Evolutionary conservation across 2,329 filamentous ascomycete species (phyloP), one percentile per base, ranked within the genome.

Genomic region (Curvularia lunata): DNA sequence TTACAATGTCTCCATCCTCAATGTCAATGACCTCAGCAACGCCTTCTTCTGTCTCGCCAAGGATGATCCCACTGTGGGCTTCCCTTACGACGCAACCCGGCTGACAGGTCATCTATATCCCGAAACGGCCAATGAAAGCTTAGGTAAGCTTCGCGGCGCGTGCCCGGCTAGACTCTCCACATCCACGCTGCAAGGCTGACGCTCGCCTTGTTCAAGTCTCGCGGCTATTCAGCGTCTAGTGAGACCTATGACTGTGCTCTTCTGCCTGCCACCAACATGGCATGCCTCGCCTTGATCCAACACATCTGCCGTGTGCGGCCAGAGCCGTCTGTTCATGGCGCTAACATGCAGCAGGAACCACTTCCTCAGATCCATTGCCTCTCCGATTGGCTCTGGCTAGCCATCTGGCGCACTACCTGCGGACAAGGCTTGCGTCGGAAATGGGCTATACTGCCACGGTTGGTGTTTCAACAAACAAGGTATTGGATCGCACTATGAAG

Each of bases 371-470:
- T 74, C 13, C 75, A 82, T 45, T 83, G 81, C 66, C 63, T 19
- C 77, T 88, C 52, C 87, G 90, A 40, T 82, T 97, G 32, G 79
- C 89, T 12, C 80, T 97, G 8, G 93, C 87, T 4, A 95, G 92
- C 10, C 92, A 97, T 77, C 79, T 98, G 30, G 92, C 92, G 5
- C 81, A 85, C 28, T 83, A 94, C 71, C 76, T 98, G 25, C 88
- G 94, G 12, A 79, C 83, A 54, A 85, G 86, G 69, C 80, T 98
- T 10, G 90, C 96, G 69, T 81, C 87, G 45, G 83, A 91, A 45
- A 89, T 88, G 69, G 91, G 92, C 1, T 97, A 94, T 77, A 97
- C 92, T 0, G 90, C 90, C 27, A 94, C 93, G 1, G 92, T 91
- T 41, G 94, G 94, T 4, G 87, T 98, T 21, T 89, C 92, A 2